Conservation (phyloP, 148 eudicot species). For the Chenopodium suecicum region DNA sequence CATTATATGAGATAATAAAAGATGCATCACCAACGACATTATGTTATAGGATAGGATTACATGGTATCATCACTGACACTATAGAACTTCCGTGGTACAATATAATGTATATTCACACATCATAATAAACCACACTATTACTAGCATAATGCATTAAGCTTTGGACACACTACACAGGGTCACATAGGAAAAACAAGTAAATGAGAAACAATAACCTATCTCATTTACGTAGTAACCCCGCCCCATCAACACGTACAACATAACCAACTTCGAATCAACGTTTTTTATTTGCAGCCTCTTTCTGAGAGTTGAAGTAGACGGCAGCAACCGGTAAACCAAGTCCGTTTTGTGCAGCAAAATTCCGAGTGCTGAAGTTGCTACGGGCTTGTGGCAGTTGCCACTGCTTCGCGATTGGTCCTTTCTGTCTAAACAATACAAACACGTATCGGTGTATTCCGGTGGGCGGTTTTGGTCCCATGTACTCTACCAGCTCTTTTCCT, state of each 20-base stretch:
- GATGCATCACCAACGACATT: too few species aligned
- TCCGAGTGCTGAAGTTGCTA: constrained; percentile 41
- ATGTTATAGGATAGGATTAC: too few species aligned
- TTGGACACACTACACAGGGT: neutral
- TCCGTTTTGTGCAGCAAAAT: constrained; percentile 31
- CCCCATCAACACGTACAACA: too few species aligned
- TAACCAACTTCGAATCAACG: neutral
- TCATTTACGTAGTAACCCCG: too few species aligned
- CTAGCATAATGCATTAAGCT: neutral
- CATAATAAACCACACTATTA: neutral
- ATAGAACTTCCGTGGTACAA: neutral
- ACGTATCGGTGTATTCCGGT: constrained; percentile 48
- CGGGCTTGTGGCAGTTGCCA: constrained; percentile 21
- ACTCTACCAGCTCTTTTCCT: constrained; percentile 46
- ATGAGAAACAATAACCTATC: neutral
- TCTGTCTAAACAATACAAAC: constrained; percentile 35
- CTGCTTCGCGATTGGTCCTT: neutral
- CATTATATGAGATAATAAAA: too few species aligned
- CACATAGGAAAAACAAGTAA: too few species aligned
- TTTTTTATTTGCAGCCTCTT: constrained; percentile 27
- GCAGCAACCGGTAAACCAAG: constrained; percentile 51
- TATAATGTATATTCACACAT: too few species aligned
- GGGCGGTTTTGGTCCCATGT: constrained; percentile 47
- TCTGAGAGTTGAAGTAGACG: constrained; percentile 47
- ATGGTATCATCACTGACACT: too few species aligned